Evolutionary conservation across 2,329 filamentous ascomycete species (phyloP).

Genomic region (Neurospora sp.): DNA sequence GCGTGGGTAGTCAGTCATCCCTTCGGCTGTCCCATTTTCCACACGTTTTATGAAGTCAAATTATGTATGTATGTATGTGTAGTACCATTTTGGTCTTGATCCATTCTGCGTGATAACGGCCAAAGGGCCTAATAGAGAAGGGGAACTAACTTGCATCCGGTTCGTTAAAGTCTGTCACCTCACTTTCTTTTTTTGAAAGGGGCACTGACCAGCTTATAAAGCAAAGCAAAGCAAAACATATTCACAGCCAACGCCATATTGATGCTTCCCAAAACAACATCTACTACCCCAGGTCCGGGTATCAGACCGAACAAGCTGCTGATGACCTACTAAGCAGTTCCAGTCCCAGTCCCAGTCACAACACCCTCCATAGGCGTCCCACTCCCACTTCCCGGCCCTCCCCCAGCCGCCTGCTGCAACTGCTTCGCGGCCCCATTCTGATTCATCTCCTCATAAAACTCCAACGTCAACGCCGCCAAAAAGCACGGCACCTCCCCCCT

Average conservation of each 20-base stretch:
- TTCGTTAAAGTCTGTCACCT: not conserved
- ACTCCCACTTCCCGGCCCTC: not conserved
- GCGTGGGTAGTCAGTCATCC: not conserved
- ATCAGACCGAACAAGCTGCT: not conserved
- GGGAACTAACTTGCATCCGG: not conserved
- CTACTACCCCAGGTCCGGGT: not conserved
- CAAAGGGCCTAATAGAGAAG: not conserved
- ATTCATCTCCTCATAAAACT: conserved; percentile 69
- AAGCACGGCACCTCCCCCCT: conserved; percentile 91
- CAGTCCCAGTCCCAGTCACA: not conserved
- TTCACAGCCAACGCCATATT: not conserved
- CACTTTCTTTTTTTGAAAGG: not conserved
- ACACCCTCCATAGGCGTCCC: not conserved
- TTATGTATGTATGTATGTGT: not conserved
- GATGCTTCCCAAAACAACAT: not conserved
- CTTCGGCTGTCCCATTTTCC: not conserved
- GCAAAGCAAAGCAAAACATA: not conserved
- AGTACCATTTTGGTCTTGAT: not conserved
- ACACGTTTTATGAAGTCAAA: not conserved
- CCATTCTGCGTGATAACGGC: not conserved
- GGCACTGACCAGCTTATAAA: not conserved
- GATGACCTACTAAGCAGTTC: not conserved
- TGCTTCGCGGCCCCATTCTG: conserved; percentile 9
- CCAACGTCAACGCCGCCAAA: conserved; percentile 78
- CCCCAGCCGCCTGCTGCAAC: not conserved